Evolutionary conservation across 306 rosid genomes (phyloP), one percentile per base, ranked within the genome.

Genomic region (Prosopis cineraria): DNA sequence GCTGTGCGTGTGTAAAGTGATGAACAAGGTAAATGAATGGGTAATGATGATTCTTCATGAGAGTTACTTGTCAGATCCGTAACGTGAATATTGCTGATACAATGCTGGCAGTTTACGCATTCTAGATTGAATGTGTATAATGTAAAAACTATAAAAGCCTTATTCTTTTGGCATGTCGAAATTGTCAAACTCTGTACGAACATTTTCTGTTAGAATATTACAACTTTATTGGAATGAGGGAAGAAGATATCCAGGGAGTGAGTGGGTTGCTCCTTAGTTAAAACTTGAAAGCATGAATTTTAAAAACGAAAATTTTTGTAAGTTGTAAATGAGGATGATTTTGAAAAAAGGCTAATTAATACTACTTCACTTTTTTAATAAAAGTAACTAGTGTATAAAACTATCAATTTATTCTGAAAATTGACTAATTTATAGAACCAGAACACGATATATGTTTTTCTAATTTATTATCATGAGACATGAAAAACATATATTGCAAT

Each of bases 1-100:
- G 31, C 24, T 55, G 62, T 55, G 30, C 16, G 31, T 11, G 2
- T 10, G 31, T 55, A 24, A 55, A 55, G 62, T 55, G 30, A 55
- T 3, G 9, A 55, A 55, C 31, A 55, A 55, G 62, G 17, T 55
- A 55, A 24, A 55, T 55, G 14, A 55, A 55, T 34, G 44, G 25
- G 6, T n/a, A 10, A 4, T 39, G 71, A 66, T 66, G 33, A 11
- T 39, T 67, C 11, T 39, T 40, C 33, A 12, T 40, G 33, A 22
- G 72, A 22, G 72, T 67, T 67, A 7, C 72, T 67, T 67, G 11
- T 67, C 52, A 67, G 19, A 44, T 39, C 72, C 72, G 52, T 67
- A 40, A 67, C 44, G 34, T 67, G 47, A 37, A 20, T 65, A 34
- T 19, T 34, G 69, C 69, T 34, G 45, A 34, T 10, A 37, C 70